Evolutionary conservation across 768 basidiomycete species (phyloP), one percentile per base, ranked within the genome.

Genomic region (Sistotremastrum suecicum): DNA sequence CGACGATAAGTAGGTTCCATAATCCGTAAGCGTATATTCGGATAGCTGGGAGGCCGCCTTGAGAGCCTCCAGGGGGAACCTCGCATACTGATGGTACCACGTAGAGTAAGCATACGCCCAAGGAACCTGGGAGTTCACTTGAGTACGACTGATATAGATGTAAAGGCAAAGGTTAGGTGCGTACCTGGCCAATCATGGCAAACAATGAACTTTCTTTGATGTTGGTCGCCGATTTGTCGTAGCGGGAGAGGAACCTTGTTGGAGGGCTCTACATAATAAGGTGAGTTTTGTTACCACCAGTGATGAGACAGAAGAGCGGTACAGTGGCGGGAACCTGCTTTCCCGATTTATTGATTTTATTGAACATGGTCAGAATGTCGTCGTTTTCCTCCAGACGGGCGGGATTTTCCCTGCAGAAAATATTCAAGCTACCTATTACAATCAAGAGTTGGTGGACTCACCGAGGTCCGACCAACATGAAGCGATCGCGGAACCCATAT

Each of bases 1-100:
- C 1, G 68, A 66, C 3, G 71, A 69, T 4, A 75, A 54, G 69
- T 68, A 72, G 1, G 66, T 67, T 3, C 72, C 75, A 8, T 62
- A 65, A 47, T 75, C 73, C 1, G 68, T 74, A 28, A 77, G 54
- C 0, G 74, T 76, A 48, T 76, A 76, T 51, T 76, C 74, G 5
- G 58, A 54, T 35, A 75, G 57, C 4, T 64, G 50, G 3, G 73
- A 62, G 1, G 75, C 72, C 1, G 71, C 72, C 12, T 56, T 51
- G 8, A 76, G 58, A 0, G 73, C 71, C 55, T 74, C 62, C 1
- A 68, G 53, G 0, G 74, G 75, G 57, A 72, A 77, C 0, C 62
- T 64, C 2, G 72, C 65, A 55, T 74, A 76, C 52, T 75, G 70
- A 52, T 77, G 75, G 52, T 76, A 78, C 74, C 74, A 78, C 30